phyloP scores from a whole-genome alignment of 2,329 filamentous ascomycete genomes.

The Colletotrichum liaoningense region DNA sequence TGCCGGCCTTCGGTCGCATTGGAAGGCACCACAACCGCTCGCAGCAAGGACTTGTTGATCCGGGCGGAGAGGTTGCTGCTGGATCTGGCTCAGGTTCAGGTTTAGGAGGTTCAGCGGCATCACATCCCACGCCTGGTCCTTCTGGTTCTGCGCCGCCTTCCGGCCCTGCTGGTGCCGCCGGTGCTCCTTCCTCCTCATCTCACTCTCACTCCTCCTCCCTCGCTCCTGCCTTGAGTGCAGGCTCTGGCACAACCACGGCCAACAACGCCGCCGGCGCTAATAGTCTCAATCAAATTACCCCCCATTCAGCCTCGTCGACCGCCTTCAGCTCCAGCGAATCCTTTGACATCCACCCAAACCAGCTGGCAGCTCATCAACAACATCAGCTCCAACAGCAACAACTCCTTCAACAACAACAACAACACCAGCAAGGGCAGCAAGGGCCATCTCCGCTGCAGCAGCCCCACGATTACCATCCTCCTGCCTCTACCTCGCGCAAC shows the following conservation, averaged over 20 bases:
- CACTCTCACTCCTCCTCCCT: slow-evolving; percentile 13
- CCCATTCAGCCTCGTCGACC: slow-evolving; percentile 60
- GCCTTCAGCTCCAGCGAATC: slow-evolving; percentile 61
- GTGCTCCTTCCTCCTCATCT: slow-evolving; percentile 35
- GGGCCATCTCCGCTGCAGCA: slow-evolving; percentile 39
- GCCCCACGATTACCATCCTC: slow-evolving; percentile 41
- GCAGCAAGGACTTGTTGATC: slow-evolving; percentile 65
- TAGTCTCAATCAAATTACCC: slow-evolving; percentile 41
- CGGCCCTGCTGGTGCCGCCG: slow-evolving; percentile 19
- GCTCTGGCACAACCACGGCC: slow-evolving; percentile 37
- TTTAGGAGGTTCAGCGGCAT: slow-evolving; percentile 27
- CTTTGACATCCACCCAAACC: slow-evolving; percentile 48
- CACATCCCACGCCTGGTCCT: slow-evolving; percentile 33
- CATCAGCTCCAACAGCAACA: slow-evolving; percentile 41
- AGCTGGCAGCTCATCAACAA: slow-evolving; percentile 43
- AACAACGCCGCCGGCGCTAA: slow-evolving; percentile 40
- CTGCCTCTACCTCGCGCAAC: slow-evolving; percentile 48
- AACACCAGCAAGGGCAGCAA: slow-evolving; percentile 44
- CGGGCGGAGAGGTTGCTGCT: slow-evolving; percentile 45
- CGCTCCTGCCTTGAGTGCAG: slow-evolving; percentile 31
- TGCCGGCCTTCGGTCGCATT: slow-evolving; percentile 66
- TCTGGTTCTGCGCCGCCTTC: slow-evolving; percentile 26
- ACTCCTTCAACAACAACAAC: slow-evolving; percentile 44
- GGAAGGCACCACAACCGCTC: slow-evolving; percentile 68
- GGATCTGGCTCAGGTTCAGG: too few species aligned